Percentiles rank a stretch among this genome's conserved stretches.
phyloP scores from a whole-genome alignment of 495 filamentous ascomycete species.

The Paragyromitra xinjiangensis region DNA sequence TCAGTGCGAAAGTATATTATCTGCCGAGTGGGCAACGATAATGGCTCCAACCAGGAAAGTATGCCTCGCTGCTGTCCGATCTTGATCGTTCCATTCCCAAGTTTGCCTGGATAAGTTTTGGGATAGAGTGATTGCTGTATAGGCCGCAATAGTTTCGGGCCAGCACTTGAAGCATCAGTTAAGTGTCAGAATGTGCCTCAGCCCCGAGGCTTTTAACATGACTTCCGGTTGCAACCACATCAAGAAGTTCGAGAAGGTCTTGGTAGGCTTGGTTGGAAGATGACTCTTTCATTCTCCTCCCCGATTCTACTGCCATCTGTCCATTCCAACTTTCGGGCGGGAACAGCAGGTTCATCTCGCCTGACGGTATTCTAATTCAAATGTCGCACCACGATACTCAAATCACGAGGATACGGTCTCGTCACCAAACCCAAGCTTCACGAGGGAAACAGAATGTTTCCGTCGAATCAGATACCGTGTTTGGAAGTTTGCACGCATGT shows the following conservation, averaged over 20 bases:
- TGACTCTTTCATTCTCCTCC: neutral
- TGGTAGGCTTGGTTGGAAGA: neutral
- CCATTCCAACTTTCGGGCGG: neutral
- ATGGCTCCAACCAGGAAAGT: neutral
- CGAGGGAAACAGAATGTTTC: neutral
- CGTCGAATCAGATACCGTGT: slow-evolving; percentile 20
- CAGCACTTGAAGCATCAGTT: neutral
- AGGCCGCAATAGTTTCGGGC: neutral
- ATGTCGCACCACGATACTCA: slow-evolving; percentile 1
- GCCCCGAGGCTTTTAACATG: neutral
- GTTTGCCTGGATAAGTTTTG: neutral
- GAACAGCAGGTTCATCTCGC: neutral
- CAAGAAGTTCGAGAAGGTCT: neutral
- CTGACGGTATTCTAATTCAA: neutral
- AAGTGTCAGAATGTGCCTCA: neutral
- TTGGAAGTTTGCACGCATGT: slow-evolving; percentile 15
- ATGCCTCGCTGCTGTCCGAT: slow-evolving; percentile 6
- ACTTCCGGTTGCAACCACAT: neutral
- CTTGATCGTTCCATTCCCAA: neutral
- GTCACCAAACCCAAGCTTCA: slow-evolving; percentile 1
- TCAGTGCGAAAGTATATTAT: no score
- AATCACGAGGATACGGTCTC: slow-evolving; percentile 18
- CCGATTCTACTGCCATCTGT: neutral
- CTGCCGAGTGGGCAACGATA: no score
- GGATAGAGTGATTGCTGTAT: neutral